Evolutionary conservation across 148 eudicot genomes (phyloP), one percentile per base, ranked within the genome.

Genomic region (Rhododendron simsii): DNA sequence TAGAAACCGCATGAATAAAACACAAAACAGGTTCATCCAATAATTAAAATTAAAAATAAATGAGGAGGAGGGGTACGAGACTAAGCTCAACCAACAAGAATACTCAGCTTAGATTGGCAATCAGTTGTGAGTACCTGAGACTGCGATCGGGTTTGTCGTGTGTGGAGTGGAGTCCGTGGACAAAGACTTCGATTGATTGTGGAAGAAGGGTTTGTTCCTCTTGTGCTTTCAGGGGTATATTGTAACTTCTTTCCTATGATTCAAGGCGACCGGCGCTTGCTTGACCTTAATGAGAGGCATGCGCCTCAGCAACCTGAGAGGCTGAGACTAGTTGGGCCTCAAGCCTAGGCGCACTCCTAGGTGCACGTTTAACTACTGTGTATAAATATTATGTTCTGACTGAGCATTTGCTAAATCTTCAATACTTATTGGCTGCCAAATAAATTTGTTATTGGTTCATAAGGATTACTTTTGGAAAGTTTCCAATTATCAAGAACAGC

Each of bases 401-500:
- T 28, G 83, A 30, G 67, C 83, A 81, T 33, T 81, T 55, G 44
- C 44, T 15, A 26, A 48, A 53, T 15, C 47, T 33, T 55, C 59
- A 48, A 26, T 53, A 8, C 39, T 50, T 50, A 28, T 30, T 37
- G 74, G 41, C 50, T 61, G 30, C 30, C 50, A 37, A 21, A 37
- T 3, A 26, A 82, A 50, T 9, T 55, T 82, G 44, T n/a, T 21
- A 30, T 59, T 37, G 28, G 73, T 59, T 51, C 73, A 33, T 23
- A 3, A 57, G 33, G 73, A 80, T 53, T 86, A 16, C 65, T 67
- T 81, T 37, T 86, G 41, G 75, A 6, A 55, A 53, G 35, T 45
- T 87, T 53, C 1, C 61, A 83, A 82, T 44, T 71, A 67, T 37
- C 85, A 83, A 83, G 26, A 41, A 69, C 5, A 47, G 28, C 41